phyloP scores from a whole-genome alignment of 495 filamentous ascomycete genomes.

The Acidiella bohemica region DNA sequence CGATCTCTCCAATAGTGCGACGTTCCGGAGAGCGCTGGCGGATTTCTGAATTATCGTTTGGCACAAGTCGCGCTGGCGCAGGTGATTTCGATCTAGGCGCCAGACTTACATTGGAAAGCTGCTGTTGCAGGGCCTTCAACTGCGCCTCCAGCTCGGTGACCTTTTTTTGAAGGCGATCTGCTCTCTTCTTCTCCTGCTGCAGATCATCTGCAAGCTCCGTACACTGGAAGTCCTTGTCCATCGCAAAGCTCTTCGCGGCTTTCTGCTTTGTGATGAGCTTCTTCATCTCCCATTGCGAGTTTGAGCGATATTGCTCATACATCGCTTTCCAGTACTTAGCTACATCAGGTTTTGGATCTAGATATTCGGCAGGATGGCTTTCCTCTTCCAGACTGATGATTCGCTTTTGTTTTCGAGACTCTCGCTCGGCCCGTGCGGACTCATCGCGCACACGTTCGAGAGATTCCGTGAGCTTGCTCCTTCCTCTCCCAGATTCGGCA shows the following conservation, averaged over 20 bases:
- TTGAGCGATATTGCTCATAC: conserved; percentile 67
- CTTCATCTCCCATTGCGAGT: conserved; percentile 53
- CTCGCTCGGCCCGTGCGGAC: conserved; percentile 2
- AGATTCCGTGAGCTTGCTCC: conserved; percentile 42
- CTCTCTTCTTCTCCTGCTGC: conserved; percentile 45
- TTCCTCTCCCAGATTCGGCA: conserved; percentile 21
- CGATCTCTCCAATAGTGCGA: too few species aligned
- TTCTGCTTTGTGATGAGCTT: conserved; percentile 43
- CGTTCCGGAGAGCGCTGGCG: too few species aligned
- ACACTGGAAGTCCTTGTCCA: conserved; percentile 74
- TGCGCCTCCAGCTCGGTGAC: conserved; percentile 21
- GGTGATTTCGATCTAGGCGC: too few species aligned
- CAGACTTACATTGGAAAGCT: too few species aligned
- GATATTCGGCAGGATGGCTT: conserved; percentile 57
- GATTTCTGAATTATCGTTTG: too few species aligned
- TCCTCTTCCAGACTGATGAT: conserved; percentile 27
- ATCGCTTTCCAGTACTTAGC: conserved; percentile 91
- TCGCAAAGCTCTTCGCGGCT: conserved; percentile 75
- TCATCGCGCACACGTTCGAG: conserved; percentile 25
- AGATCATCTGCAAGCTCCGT: conserved; percentile 58
- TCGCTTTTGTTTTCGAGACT: background rate
- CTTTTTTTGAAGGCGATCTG: conserved; percentile 33
- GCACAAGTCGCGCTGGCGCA: too few species aligned
- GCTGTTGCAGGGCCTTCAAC: conserved; percentile 16
- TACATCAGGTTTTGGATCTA: conserved; percentile 67